These are phyloP conservation scores for Aspergillus persii DNA, from an alignment of 2,329 filamentous ascomycete species.

Conservation along the genomic window DNA sequence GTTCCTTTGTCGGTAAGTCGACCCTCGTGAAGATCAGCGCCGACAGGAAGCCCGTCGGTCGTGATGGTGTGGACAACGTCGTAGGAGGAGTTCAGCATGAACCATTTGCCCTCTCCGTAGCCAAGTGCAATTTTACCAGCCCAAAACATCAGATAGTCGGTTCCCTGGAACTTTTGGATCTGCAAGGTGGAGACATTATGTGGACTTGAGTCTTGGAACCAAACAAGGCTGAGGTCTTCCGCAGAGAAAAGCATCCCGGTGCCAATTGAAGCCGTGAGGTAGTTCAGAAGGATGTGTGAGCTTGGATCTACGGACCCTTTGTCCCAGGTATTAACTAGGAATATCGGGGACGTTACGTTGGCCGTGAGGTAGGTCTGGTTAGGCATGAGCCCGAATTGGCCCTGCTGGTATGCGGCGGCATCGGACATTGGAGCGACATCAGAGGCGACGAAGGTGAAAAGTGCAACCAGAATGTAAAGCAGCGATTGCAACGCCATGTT, in stretches of 20 bases:
- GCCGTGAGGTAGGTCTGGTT: background rate
- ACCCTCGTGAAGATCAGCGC: background rate
- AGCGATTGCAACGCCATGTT: background rate
- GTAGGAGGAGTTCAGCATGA: background rate
- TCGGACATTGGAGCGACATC: background rate
- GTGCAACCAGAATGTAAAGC: background rate
- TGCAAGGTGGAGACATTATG: background rate
- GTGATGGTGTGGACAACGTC: background rate
- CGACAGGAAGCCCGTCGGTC: background rate
- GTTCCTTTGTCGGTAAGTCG: background rate
- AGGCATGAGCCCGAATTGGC: background rate
- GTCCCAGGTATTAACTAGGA: background rate
- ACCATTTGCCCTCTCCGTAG: background rate
- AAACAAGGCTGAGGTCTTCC: background rate
- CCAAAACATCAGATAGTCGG: background rate
- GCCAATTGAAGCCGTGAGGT: background rate
- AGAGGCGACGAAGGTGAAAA: background rate
- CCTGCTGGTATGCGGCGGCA: background rate
- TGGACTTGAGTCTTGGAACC: background rate
- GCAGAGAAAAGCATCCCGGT: background rate
- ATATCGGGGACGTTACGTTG: background rate
- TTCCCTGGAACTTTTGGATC: background rate
- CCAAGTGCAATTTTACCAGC: background rate
- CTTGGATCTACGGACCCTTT: background rate
- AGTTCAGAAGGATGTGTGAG: background rate